Base-by-base conservation (phyloP, 179 eudicot genomes). In the Spinacia oleracea region DNA sequence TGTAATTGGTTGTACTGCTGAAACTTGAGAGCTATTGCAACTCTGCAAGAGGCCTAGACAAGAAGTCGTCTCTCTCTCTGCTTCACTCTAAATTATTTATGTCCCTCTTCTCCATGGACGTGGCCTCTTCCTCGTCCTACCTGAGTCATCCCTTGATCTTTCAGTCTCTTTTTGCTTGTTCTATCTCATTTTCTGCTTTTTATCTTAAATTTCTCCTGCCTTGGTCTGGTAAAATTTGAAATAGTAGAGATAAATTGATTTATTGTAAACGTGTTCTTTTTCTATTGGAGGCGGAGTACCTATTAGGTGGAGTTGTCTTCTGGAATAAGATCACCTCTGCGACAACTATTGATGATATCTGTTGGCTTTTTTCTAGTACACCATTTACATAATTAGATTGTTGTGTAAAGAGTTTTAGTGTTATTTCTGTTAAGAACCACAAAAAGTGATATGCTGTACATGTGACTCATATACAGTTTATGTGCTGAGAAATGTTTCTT, bases 401-500 rank as follows among this genome's bases (percentile, higher is more conserved):
- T 31, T 14, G 40, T 32, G 40, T 6, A 5, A 35, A 14, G 6
- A 29, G 21, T 38, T 10, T 12, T 56, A n/a, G 21, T 77, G 50
- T 25, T 59, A 18, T 12, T 15, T 18, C 15, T 59, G 50, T 11
- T 27, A 16, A 69, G 43, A 43, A 40, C 48, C 35, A 31, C 25
- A 46, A 16, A 12, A 12, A 46, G 53, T 29, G 40, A 50, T 45
- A 16, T 53, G 45, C 34, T 31, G 0, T 42, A 51, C 21, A 45
- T 43, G 64, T 63, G 50, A 35, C 29, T 32, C n/a, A 31, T 78
- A 27, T 23, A 25, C 53, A 65, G 15, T 68, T 79, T 51, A 40
- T 35, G 73, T 48, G 43, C 74, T 79, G 58, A 60, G 60, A 81
- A 76, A 3, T 73, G 1, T 25, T 72, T 82, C 74, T 32, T 77